These are phyloP conservation scores for Hericium erinaceus DNA, from an alignment of 768 basidiomycete species.

Conservation along the genomic window DNA sequence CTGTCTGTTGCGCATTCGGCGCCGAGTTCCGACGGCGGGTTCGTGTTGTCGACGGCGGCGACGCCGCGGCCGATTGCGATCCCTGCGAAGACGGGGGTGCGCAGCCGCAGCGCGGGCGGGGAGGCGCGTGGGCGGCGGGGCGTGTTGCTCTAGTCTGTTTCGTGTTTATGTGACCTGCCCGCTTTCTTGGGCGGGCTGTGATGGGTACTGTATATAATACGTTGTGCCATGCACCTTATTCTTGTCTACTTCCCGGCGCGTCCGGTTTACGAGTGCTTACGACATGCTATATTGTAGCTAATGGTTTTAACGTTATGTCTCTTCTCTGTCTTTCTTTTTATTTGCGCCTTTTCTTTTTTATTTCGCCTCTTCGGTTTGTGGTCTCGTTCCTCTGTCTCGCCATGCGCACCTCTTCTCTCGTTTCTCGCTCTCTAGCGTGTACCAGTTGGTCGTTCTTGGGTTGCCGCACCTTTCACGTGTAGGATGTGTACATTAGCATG, in stretches of 20 bases:
- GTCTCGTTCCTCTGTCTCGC: not conserved
- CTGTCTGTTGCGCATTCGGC: conserved; percentile 5
- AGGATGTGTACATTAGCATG: not conserved
- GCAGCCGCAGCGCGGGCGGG: conserved; percentile 4
- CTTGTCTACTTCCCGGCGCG: not conserved
- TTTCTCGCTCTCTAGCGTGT: not conserved
- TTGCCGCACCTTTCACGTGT: not conserved
- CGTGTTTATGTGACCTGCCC: not conserved
- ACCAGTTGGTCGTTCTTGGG: not conserved
- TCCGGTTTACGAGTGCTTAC: not conserved
- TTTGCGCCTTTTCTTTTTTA: too few species aligned
- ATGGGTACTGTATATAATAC: not conserved
- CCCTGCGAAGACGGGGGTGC: not conserved
- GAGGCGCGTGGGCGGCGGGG: not conserved
- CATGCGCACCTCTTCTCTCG: not conserved
- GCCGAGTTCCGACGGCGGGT: conserved; percentile 5
- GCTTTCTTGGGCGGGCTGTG: not conserved
- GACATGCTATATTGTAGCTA: not conserved
- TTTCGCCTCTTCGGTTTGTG: not conserved
- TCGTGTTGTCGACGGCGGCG: conserved; percentile 5
- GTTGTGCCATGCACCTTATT: not conserved
- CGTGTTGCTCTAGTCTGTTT: not conserved
- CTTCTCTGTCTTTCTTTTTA: not conserved
- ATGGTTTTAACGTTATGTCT: not conserved
- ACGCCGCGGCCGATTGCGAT: not conserved